Evolutionary conservation across 768 basidiomycete species (phyloP), one percentile per base, ranked within the genome.

Genomic region (Leccinum obscurum): DNA sequence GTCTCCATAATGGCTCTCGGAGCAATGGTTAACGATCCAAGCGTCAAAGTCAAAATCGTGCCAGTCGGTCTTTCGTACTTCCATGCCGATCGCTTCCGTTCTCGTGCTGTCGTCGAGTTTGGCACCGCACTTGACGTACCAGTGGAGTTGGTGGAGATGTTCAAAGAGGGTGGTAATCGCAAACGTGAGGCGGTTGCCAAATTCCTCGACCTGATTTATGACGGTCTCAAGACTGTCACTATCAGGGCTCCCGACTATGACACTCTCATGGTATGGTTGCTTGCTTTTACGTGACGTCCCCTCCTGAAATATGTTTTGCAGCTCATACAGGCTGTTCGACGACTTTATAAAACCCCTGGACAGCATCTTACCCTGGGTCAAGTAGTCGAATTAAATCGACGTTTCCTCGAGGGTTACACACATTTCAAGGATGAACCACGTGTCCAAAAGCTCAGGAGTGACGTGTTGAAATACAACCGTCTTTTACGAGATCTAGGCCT

Each of bases 1-100:
- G 95, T 98, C 37, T 91, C 95, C 2, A 85, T 98, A 67, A 98
- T 99, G 95, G 95, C 97, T 24, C 82, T 99, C 9, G 97, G 97
- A 26, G 95, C 97, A 5, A 96, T 98, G 93, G 92, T 92, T 10
- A 90, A 90, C 62, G 85, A 98, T 71, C 88, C 94, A 6, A 84
- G 79, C 59, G 80, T 95, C 37, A 85, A 87, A 64, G 94, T 99
- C 70, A 92, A 93, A 73, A 93, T 99, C 62, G 95, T 95, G 71
- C 86, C 95, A 71, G 87, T 94, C 72, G 85, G 90, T 68, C 69
- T 89, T 28, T 86, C 85, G 35, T 89, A 89, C 66, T 89, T 89
- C 72, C 88, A 89, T 72, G 83, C 87, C 1, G 85, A 88, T 77
- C 88, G 89, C 63, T 99, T 98, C 80, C 89, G 97, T 35, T 97